phyloP scores from a whole-genome alignment of 140 eudicot species.

The Senecio squalidus region DNA sequence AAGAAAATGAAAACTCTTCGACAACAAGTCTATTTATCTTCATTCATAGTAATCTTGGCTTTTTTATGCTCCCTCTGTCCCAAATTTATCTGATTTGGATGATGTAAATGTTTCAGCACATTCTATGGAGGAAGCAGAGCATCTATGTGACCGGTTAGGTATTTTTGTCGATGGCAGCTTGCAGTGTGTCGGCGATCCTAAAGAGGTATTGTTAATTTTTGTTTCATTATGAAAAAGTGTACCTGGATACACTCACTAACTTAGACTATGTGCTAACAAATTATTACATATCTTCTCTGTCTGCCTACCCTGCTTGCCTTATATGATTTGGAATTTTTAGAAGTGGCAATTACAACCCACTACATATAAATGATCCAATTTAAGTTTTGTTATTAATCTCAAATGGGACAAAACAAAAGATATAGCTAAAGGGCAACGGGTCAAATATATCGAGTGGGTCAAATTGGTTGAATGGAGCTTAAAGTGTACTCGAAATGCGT shows the following conservation, averaged over 20 bases:
- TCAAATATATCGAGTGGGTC: too few relatives aligned
- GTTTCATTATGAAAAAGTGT: background rate
- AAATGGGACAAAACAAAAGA: too few relatives aligned
- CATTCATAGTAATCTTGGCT: background rate
- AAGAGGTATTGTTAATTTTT: slow-evolving; percentile 51
- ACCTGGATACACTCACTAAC: background rate
- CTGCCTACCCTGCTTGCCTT: too few relatives aligned
- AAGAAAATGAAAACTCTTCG: too few relatives aligned
- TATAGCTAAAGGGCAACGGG: too few relatives aligned
- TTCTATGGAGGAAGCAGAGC: slow-evolving; percentile 99
- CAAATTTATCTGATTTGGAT: background rate
- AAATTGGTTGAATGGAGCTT: too few relatives aligned
- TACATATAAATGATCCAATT: too few relatives aligned
- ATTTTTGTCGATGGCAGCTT: slow-evolving; percentile 88
- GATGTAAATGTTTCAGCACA: slow-evolving; percentile 61
- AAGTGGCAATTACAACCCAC: too few relatives aligned
- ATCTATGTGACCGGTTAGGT: slow-evolving; percentile 89
- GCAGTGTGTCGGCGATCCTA: slow-evolving; percentile 90
- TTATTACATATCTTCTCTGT: background rate
- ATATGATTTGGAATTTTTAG: too few relatives aligned
- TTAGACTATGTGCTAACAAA: background rate
- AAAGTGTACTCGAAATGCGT: too few relatives aligned
- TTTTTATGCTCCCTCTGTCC: background rate
- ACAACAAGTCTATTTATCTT: too few relatives aligned
- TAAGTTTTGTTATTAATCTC: too few relatives aligned